Evolutionary conservation across 306 rosid genomes (phyloP).

Genomic region (Prunus fruticosa): DNA sequence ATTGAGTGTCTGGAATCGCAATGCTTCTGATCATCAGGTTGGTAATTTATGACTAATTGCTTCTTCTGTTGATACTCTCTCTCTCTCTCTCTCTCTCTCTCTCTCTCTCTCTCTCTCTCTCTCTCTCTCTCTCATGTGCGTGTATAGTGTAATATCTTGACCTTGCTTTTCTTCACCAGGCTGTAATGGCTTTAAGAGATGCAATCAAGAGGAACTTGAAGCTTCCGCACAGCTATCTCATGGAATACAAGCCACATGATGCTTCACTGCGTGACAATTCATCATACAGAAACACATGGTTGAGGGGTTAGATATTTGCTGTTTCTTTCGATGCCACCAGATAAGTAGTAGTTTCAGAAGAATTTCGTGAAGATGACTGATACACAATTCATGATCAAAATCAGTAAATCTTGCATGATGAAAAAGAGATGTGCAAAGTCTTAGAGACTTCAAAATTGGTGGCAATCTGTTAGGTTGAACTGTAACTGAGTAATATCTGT

Average conservation of each 20-base stretch:
- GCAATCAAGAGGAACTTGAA: conserved; percentile 83
- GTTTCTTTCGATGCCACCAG: not conserved
- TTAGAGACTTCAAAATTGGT: not conserved
- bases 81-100: not conserved
- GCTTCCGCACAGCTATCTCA: conserved; percentile 85
- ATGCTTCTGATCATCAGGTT: conserved; percentile 91
- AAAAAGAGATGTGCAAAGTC: not conserved
- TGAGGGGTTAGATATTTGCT: conserved; percentile 60
- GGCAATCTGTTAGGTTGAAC: not conserved
- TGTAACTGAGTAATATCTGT: not conserved
- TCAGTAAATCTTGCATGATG: conserved; percentile 7
- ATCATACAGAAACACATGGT: conserved; percentile 94
- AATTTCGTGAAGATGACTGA: not conserved
- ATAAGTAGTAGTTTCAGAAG: not conserved
- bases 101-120: not conserved
- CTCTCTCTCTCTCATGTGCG: not conserved
- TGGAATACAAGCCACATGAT: conserved; percentile 95
- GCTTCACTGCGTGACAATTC: conserved; percentile 92
- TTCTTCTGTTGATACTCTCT: not conserved
- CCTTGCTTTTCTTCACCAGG: conserved; percentile 42
- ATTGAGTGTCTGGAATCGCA: conserved; percentile 86
- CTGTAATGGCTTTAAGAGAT: conserved; percentile 86
- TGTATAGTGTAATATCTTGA: not conserved
- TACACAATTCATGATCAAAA: not conserved
- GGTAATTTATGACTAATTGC: conserved; percentile 6